Conservation (phyloP, 2,329 filamentous ascomycete genomes). For the Zymoseptoria ardabiliae region DNA sequence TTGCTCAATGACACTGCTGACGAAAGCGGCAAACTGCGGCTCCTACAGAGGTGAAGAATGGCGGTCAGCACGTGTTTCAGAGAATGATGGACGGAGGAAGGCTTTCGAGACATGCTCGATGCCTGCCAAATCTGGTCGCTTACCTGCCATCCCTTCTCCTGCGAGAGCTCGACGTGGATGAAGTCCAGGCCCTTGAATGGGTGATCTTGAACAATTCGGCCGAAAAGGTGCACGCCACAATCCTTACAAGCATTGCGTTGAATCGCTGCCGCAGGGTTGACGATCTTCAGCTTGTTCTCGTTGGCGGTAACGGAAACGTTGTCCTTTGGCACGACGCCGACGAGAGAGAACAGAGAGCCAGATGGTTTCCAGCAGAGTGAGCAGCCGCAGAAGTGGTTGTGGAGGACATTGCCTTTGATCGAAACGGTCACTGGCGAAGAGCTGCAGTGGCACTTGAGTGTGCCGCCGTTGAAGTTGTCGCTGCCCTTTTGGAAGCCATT, state of each 20-base stretch:
- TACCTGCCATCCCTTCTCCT: conserved; percentile 50
- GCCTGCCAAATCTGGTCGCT: no score
- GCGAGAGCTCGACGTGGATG: conserved; percentile 56
- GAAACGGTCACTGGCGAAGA: conserved; percentile 51
- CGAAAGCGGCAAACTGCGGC: conserved; percentile 62
- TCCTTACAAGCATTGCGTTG: conserved; percentile 53
- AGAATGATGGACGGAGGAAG: no score
- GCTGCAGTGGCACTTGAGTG: conserved; percentile 54
- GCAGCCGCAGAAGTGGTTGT: conserved; percentile 66
- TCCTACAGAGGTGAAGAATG: conserved; percentile 40
- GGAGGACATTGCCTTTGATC: conserved; percentile 51
- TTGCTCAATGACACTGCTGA: conserved; percentile 62
- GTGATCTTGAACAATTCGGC: conserved; percentile 58
- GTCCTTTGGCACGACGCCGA: conserved; percentile 53
- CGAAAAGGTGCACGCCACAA: conserved; percentile 58
- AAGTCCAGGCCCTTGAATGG: conserved; percentile 64
- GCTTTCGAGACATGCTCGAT: no score
- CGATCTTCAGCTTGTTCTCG: conserved; percentile 48
- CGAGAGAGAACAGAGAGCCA: conserved; percentile 56
- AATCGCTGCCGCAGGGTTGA: conserved; percentile 53
- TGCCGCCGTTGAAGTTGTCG: conserved; percentile 51
- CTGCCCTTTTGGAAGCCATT: conserved; percentile 53
- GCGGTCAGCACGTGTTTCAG: no score
- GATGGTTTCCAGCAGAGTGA: conserved; percentile 65
- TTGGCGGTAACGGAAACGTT: conserved; percentile 52